Base-by-base conservation (phyloP, 352 stramenopile species). In the Blastocystis hominis region DNA sequence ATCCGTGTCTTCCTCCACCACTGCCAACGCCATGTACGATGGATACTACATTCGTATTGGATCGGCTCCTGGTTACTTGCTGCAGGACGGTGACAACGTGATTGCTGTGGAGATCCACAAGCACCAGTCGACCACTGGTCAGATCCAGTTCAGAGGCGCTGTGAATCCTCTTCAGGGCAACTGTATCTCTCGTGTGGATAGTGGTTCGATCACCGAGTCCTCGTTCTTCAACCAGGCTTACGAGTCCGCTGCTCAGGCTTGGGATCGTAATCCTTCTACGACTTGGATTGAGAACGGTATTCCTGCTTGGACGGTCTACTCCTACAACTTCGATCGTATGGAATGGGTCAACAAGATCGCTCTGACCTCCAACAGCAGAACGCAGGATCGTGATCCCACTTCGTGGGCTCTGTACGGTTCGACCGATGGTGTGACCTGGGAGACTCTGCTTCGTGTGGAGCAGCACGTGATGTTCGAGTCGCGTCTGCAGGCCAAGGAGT, bases 61-160 rank as follows among this genome's bases (percentile, higher is more conserved):
- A 47, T 68, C 30, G 2, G 72, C 59, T 62, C 72, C 72, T 34
- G 54, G 54, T 62, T 84, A 84, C 59, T 7, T 84, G 24, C 42
- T 84, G 38, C 30, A 68, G 24, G 54, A 84, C 38, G 72, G 72
- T 34, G 47, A 84, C 34, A 84, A 84, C 17, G 54, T 64, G 42
- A 59, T 84, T 24, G 59, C 54, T 72, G 54, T 84, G 40, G 72
- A 84, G 36, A 70, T 84, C 30, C 72, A 84, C 36, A 84, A 70
- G 59, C 59, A 66, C 36, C 15, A 42, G 5, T 47, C 38, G 4
- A 55, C 50, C 50, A 56, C 62, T 3, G 62, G 36, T 10, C 17
- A 70, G 38, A 75, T 86, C 38, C 20, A 47, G 36, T 86, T 86
- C 40, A 38, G 34, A 36, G 40, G 61, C 17, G 69, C 55, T 38